These are phyloP conservation scores for Phytophthora sojae DNA, from an alignment of 352 stramenopile genomes.

Conservation along the genomic window DNA sequence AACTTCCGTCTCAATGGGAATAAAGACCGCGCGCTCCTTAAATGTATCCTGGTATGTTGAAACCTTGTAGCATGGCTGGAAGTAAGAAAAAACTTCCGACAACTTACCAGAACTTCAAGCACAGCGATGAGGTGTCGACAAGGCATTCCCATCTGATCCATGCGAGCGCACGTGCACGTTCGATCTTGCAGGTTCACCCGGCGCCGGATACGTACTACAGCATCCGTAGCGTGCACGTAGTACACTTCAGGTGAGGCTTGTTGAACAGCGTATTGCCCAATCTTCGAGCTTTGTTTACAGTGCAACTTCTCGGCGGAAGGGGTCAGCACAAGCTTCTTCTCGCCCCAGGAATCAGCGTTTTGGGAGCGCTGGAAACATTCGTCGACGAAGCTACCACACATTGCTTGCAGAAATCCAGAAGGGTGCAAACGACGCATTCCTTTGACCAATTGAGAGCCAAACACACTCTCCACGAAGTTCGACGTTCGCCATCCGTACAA, in stretches of 20 bases:
- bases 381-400: neutral
- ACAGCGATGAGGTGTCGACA: neutral
- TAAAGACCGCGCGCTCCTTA: no score
- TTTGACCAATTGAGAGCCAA: neutral
- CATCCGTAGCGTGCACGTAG: neutral
- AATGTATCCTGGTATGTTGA: no score
- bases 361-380: neutral
- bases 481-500: neutral
- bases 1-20: no score
- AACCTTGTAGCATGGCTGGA: no score
- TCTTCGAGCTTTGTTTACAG: neutral
- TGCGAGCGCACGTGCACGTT: neutral
- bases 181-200: neutral
- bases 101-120: neutral
- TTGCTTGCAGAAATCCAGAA: neutral
- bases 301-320: neutral
- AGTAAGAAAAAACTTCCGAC: no score
- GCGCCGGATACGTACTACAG: neutral
- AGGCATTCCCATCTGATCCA: neutral
- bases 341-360: neutral
- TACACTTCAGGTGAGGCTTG: neutral
- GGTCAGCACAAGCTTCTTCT: neutral
- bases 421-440: neutral
- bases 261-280: neutral
- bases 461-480: neutral